These are phyloP conservation scores for Penicillium parvum DNA, from an alignment of 495 filamentous ascomycete genomes.

Conservation along the genomic window DNA sequence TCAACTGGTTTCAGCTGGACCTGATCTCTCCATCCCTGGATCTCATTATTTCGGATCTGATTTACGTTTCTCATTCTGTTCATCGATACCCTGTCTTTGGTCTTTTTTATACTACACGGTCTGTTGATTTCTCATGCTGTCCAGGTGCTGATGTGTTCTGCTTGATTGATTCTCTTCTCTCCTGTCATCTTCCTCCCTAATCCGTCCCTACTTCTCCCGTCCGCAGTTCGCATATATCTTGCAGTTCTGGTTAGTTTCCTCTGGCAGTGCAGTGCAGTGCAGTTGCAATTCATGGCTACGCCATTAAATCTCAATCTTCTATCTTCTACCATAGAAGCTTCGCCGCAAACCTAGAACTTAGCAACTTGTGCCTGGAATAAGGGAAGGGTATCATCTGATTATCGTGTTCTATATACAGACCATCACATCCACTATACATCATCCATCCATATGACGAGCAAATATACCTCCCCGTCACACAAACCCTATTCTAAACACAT, in stretches of 20 bases:
- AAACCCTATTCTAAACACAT: background rate
- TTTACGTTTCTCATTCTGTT: constrained; percentile 20
- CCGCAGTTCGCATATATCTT: background rate
- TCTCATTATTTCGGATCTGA: background rate
- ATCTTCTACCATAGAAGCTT: too few species aligned
- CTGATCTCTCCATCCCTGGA: background rate
- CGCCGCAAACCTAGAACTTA: too few species aligned
- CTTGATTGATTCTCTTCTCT: background rate
- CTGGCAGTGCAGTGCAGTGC: background rate
- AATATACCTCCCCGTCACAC: background rate
- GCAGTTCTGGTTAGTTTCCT: background rate
- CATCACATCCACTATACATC: too few species aligned
- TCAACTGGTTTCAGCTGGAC: too few species aligned
- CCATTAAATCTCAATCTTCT: background rate
- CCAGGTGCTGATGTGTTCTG: background rate
- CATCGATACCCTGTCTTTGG: constrained; percentile 37
- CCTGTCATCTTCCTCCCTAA: background rate
- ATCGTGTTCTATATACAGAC: too few species aligned
- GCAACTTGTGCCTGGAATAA: too few species aligned
- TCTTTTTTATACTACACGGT: constrained; percentile 5
- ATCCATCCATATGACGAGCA: background rate
- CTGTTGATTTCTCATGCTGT: constrained; percentile 7
- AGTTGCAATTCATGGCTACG: background rate
- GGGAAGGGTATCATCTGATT: too few species aligned
- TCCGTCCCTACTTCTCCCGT: background rate